These are phyloP conservation scores for Pythium diclinum DNA, from an alignment of 352 stramenopile genomes.

Conservation along the genomic window DNA sequence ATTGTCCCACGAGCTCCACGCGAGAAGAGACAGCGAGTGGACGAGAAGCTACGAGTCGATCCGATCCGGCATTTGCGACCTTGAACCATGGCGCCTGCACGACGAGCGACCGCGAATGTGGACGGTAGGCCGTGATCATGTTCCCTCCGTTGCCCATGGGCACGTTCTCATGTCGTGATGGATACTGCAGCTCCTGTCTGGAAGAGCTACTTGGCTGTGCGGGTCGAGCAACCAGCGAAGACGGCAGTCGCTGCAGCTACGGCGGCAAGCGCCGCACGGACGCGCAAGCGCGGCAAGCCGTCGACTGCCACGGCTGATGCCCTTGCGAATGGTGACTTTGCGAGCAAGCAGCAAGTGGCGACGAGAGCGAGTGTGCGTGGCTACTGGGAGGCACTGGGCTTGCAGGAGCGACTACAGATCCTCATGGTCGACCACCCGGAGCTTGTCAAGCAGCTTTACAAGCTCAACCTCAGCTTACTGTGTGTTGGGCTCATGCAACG, in stretches of 20 bases:
- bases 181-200: slow-evolving; percentile 50
- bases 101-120: slow-evolving; percentile 24
- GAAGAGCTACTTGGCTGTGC: slow-evolving; percentile 58
- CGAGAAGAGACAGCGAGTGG: background rate
- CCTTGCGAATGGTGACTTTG: background rate
- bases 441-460: slow-evolving; percentile 85
- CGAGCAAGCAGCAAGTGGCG: slow-evolving; percentile 10
- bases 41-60: background rate
- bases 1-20: background rate
- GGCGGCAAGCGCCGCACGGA: slow-evolving; percentile 1
- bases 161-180: background rate
- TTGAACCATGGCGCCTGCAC: slow-evolving; percentile 17
- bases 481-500: slow-evolving; percentile 84
- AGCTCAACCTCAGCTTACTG: slow-evolving; percentile 80
- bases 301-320: background rate
- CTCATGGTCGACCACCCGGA: slow-evolving; percentile 79
- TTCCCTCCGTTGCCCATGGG: background rate
- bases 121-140: slow-evolving; percentile 16
- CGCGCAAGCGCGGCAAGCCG: slow-evolving; percentile 46
- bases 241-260: background rate
- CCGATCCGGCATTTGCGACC: background rate
- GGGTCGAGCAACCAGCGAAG: slow-evolving; percentile 20
- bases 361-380: slow-evolving; percentile 34
- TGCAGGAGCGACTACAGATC: slow-evolving; percentile 66
- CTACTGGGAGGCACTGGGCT: slow-evolving; percentile 69